phyloP scores from a whole-genome alignment of 2,329 filamentous ascomycete genomes.

The Colletotrichum cuscutae region DNA sequence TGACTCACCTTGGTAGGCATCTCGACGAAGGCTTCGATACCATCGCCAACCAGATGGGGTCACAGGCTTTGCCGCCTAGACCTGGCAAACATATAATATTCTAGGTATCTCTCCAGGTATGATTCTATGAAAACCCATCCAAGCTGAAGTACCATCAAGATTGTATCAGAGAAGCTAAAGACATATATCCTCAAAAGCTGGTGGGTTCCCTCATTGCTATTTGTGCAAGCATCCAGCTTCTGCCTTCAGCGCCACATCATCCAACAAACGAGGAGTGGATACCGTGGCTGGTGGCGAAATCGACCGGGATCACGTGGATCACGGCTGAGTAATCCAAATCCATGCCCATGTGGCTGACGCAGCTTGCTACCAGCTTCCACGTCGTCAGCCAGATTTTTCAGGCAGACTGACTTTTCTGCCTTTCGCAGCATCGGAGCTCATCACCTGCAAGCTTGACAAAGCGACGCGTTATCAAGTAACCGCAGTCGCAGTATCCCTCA shows the following conservation, averaged over 20 bases:
- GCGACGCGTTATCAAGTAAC: slow-evolving; percentile 28
- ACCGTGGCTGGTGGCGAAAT: slow-evolving; percentile 16
- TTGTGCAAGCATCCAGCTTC: neutral
- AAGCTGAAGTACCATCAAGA: slow-evolving; percentile 1
- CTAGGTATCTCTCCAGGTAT: neutral
- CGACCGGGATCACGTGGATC: slow-evolving; percentile 13
- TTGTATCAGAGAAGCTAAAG: neutral
- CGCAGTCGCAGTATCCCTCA: slow-evolving; percentile 13
- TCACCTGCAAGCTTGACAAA: slow-evolving; percentile 16
- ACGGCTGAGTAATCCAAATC: slow-evolving; percentile 2
- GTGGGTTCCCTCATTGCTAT: slow-evolving; percentile 23
- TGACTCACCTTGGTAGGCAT: slow-evolving; percentile 14
- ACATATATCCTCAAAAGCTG: neutral
- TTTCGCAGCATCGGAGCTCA: slow-evolving; percentile 25
- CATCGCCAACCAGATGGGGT: neutral
- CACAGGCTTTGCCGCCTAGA: slow-evolving; percentile 25
- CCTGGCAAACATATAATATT: neutral
- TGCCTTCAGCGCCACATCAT: slow-evolving; percentile 12
- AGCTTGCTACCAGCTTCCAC: neutral
- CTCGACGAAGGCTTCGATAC: neutral
- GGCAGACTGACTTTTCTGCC: slow-evolving; percentile 31
- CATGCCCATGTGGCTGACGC: slow-evolving; percentile 16
- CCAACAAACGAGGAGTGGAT: slow-evolving; percentile 2
- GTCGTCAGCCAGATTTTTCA: slow-evolving; percentile 31
- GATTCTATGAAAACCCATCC: neutral